Evolutionary conservation across 2,329 filamentous ascomycete genomes (phyloP).

Genomic region (Alternaria ventricosa): DNA sequence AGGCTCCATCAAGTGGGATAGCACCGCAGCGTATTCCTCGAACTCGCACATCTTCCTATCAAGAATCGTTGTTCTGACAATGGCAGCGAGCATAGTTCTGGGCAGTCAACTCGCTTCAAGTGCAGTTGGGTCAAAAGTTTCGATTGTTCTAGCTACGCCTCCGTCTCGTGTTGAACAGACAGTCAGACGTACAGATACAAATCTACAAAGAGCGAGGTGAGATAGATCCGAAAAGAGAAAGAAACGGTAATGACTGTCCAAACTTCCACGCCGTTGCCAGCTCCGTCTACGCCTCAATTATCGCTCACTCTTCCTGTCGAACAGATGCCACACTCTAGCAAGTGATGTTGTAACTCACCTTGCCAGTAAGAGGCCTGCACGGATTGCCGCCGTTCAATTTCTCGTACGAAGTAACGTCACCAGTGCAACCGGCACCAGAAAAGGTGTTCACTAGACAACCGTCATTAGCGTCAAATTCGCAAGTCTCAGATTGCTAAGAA

Average conservation of each 20-base stretch:
- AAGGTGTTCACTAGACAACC: not conserved
- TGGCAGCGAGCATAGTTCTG: no score
- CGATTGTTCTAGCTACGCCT: not conserved
- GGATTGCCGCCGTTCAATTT: no score
- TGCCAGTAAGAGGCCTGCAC: not conserved
- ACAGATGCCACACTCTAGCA: not conserved
- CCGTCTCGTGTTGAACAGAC: not conserved
- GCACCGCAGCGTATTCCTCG: not conserved
- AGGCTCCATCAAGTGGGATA: not conserved
- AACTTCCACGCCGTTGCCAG: not conserved
- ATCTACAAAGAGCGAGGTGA: not conserved
- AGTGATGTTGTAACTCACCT: not conserved
- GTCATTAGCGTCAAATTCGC: not conserved
- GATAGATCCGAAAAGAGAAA: not conserved
- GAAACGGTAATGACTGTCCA: not conserved
- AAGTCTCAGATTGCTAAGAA: no score
- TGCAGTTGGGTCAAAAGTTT: not conserved
- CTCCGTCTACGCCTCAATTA: not conserved
- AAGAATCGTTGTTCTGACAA: no score
- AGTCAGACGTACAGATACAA: not conserved
- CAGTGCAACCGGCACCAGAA: not conserved
- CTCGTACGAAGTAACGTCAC: not conserved
- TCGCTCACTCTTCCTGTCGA: rapidly evolving
- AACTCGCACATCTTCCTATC: not conserved
- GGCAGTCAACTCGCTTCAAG: no score